Evolutionary conservation across 345 rosid species (phyloP).

Genomic region (Orychophragmus violaceus): DNA sequence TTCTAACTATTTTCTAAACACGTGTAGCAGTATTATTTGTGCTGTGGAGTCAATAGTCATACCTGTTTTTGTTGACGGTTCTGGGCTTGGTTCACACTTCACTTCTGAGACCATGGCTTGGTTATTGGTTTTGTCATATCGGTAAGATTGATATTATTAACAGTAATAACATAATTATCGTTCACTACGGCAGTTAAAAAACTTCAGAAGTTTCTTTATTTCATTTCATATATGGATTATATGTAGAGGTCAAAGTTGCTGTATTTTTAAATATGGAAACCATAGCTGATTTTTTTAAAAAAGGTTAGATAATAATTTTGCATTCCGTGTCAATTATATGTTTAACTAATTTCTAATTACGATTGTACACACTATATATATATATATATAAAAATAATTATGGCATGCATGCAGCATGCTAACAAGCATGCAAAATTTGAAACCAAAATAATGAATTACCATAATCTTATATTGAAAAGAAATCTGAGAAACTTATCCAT

Average conservation of each 20-base stretch:
- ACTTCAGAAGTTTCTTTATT: no score
- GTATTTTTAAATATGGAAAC: no score
- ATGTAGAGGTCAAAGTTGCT: no score
- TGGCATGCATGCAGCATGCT: neutral
- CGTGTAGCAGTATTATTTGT: neutral
- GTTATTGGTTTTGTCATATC: neutral
- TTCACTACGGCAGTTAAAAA: no score
- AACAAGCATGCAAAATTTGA: neutral
- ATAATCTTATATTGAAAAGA: neutral
- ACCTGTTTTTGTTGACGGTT: constrained; percentile 27
- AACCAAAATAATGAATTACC: neutral
- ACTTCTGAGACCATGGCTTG: neutral
- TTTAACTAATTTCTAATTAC: neutral
- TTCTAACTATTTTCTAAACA: no score
- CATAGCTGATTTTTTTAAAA: no score
- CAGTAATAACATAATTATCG: no score
- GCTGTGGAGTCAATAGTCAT: constrained; percentile 13
- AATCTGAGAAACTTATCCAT: neutral
- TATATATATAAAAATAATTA: neutral
- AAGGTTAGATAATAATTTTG: no score
- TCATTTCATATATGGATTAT: no score
- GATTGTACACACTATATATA: neutral
- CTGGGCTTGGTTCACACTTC: neutral
- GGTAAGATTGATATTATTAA: neutral
- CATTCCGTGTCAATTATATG: no score